Evolutionary conservation across 768 basidiomycete genomes (phyloP), one percentile per base, ranked within the genome.

Genomic region (Mycena galopus): DNA sequence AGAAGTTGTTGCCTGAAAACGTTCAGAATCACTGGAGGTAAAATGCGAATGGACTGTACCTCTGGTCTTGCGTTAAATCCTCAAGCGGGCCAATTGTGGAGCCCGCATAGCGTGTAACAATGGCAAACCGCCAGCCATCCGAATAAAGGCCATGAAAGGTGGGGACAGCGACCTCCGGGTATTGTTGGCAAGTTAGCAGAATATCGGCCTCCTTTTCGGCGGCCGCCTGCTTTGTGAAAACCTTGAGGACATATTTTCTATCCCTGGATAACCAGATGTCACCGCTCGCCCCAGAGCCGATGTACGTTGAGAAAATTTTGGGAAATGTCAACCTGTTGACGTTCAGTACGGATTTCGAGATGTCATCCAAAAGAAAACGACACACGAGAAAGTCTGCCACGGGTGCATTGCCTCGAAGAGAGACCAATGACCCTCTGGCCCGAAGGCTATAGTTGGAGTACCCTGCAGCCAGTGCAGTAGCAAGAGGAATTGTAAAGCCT

Each of bases 121-220:
- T 0, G 4, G 4, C 59, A 44, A 61, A 61, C 39, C 59, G 39
- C 59, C 37, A 44, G 0, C 59, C 59, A 29, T 61, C 59, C 6
- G 59, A 61, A 37, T 61, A 61, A 27, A 61, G 25, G 39, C 59
- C 59, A 33, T 44, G 39, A 21, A 61, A 61, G 29, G 25, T 61
- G 37, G 39, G 12, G 25, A 44, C 59, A 44, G 39, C 39, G 0
- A 44, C 4, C 39, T 10, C 59, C 16, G 59, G 59, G 59, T 29
- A 21, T 29, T 29, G 39, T 12, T 61, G 59, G 39, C 59, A 61
- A 21, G 2, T 44, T 16, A 5, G 44, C 25, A 61, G 16, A 1
- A 61, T 44, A 14, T 61, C 4, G 59, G 59, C 39, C 27, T 42
- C 59, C 8, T 61, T 14, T 44, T 61, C 39, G 7, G 58, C 39